These are phyloP conservation scores for Ottelia alismoides DNA, from an alignment of 106 monocot species.

Conservation along the genomic window DNA sequence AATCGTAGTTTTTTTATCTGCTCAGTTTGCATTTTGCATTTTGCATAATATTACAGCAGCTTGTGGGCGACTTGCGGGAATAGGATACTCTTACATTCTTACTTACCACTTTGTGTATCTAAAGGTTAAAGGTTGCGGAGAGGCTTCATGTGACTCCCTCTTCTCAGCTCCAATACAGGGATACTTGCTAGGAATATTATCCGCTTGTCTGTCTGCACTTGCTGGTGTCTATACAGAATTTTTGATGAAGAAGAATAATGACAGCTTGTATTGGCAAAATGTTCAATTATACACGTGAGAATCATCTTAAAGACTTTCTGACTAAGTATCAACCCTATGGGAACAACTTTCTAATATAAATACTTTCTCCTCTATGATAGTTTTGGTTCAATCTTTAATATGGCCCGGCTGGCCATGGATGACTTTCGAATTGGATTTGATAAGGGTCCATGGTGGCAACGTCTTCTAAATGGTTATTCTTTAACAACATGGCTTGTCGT, in stretches of 20 bases:
- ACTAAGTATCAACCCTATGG: no score
- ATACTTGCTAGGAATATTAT: conserved; percentile 73
- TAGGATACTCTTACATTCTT: no score
- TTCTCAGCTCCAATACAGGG: conserved; percentile 89
- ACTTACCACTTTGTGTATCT: no score
- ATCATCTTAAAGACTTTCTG: no score
- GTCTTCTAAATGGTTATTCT: conserved; percentile 72
- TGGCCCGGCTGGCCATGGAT: conserved; percentile 67
- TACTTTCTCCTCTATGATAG: no score
- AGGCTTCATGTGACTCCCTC: conserved; percentile 61
- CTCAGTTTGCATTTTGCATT: no score
- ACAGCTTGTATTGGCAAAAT: conserved; percentile 96
- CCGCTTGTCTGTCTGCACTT: conserved; percentile 97
- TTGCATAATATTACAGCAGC: no score
- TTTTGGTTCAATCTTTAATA: conserved; percentile 89
- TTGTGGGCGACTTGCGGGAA: no score
- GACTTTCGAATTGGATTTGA: conserved; percentile 84
- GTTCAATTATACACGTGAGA: conserved; percentile 83
- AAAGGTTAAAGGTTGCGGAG: conserved; percentile 96
- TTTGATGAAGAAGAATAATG: conserved; percentile 95
- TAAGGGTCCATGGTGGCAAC: conserved; percentile 86
- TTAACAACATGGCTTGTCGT: conserved; percentile 90
- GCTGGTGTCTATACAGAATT: conserved; percentile 97
- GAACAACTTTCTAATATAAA: no score
- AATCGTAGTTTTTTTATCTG: no score